These are phyloP conservation scores for Trebouxia sp. DNA, from an alignment of 139 green algal species.

Conservation along the genomic window DNA sequence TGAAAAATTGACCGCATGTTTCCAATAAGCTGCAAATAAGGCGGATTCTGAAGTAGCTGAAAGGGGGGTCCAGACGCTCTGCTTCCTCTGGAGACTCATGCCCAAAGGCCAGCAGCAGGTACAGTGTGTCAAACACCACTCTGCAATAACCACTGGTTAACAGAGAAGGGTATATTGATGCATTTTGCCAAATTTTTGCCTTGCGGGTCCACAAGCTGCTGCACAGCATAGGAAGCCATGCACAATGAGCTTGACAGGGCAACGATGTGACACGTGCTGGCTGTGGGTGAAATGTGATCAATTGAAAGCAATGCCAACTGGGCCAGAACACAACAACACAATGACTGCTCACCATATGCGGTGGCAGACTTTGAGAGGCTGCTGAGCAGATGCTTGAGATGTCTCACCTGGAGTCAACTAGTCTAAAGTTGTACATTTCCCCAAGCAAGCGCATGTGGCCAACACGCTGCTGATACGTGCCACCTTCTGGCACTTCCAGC, in stretches of 20 bases:
- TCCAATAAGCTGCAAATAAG: slow-evolving; percentile 81
- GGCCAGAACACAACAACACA: too few relatives aligned
- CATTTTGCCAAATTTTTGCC: neutral
- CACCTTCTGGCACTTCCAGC: slow-evolving; percentile 34
- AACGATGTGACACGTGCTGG: too few relatives aligned
- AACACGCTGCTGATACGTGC: slow-evolving; percentile 85
- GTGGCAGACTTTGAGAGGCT: too few relatives aligned
- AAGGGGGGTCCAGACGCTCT: slow-evolving; percentile 56
- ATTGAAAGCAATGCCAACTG: too few relatives aligned
- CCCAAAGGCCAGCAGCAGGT: slow-evolving; percentile 82
- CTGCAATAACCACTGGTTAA: slow-evolving; percentile 31
- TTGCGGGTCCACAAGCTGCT: too few relatives aligned
- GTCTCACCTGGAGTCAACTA: slow-evolving; percentile 54
- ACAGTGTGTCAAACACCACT: slow-evolving; percentile 87
- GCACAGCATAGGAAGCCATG: too few relatives aligned
- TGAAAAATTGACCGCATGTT: slow-evolving; percentile 88
- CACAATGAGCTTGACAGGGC: too few relatives aligned
- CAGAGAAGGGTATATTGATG: slow-evolving; percentile 25
- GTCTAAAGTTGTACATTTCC: slow-evolving; percentile 93
- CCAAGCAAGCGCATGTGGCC: slow-evolving; percentile 82
- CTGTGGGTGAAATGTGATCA: too few relatives aligned
- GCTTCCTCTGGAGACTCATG: slow-evolving; percentile 60
- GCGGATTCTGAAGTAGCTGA: slow-evolving; percentile 65
- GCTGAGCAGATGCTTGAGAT: too few relatives aligned
- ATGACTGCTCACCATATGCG: too few relatives aligned